These are phyloP conservation scores for Kwoniella dendrophila DNA, from an alignment of 768 basidiomycete genomes.

Conservation along the genomic window DNA sequence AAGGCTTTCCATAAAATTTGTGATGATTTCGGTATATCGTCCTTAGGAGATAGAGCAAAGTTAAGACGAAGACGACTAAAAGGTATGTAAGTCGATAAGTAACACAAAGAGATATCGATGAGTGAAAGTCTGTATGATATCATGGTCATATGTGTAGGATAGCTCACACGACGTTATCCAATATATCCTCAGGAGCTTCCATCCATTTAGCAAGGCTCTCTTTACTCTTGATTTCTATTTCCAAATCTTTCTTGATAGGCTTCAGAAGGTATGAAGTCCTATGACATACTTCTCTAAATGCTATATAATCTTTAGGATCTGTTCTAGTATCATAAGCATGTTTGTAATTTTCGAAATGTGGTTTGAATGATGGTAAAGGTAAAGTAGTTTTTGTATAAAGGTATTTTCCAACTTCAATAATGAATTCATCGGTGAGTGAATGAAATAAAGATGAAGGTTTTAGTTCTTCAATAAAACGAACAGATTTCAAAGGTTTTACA, in stretches of 20 bases:
- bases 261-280: slow-evolving; percentile 5
- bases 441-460: not conserved
- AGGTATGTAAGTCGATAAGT: no score
- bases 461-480: not conserved
- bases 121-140: not conserved
- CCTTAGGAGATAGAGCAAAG: not conserved
- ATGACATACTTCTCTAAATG: slow-evolving; percentile 2
- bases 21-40: not conserved
- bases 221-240: slow-evolving; percentile 14
- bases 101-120: no score
- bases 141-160: not conserved
- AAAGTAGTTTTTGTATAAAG: not conserved
- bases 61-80: slow-evolving; percentile 13
- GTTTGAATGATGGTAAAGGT: slow-evolving; percentile 4
- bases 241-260: slow-evolving; percentile 9
- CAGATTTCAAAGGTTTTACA: not conserved
- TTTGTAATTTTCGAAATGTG: slow-evolving; percentile 8
- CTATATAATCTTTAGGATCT: not conserved
- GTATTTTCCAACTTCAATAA: slow-evolving; percentile 13
- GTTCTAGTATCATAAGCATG: not conserved
- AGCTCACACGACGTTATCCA: slow-evolving; percentile 5
- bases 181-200: slow-evolving; percentile 4
- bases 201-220: not conserved
- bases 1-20: slow-evolving; percentile 1
- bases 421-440: slow-evolving; percentile 9